These are phyloP conservation scores for Dactylella cylindrospora DNA, from an alignment of 2,329 filamentous ascomycete species.

Conservation along the genomic window DNA sequence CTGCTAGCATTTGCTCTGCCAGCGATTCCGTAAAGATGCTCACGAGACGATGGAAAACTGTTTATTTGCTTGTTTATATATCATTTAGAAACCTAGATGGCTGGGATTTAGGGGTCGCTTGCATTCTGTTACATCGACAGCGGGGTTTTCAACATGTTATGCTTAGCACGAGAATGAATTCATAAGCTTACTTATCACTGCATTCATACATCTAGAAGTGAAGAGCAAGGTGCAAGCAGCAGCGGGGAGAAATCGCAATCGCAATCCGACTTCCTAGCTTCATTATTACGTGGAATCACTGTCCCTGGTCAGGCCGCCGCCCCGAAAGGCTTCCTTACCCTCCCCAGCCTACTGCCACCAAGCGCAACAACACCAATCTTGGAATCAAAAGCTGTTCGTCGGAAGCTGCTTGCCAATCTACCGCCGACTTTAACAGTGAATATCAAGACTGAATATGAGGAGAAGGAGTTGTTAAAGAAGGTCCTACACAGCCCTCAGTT, in stretches of 20 bases:
- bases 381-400: slow-evolving; percentile 55
- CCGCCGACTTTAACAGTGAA: slow-evolving; percentile 74
- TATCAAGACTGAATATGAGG: slow-evolving; percentile 75
- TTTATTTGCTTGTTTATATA: no score
- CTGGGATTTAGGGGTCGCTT: no score
- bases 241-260: slow-evolving; percentile 1
- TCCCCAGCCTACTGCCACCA: slow-evolving; percentile 80
- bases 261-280: slow-evolving; percentile 25
- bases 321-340: slow-evolving; percentile 83
- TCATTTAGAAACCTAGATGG: no score
- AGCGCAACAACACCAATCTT: slow-evolving; percentile 76
- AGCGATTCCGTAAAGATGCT: no score
- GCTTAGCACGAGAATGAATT: slow-evolving; percentile 37
- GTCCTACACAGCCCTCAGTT: slow-evolving; percentile 90
- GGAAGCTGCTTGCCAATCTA: slow-evolving; percentile 74
- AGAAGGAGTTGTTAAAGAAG: slow-evolving; percentile 75
- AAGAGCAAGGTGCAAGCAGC: slow-evolving; percentile 7
- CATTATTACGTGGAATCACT: slow-evolving; percentile 45
- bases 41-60: no score
- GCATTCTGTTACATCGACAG: no score
- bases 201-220: slow-evolving; percentile 25
- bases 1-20: no score
- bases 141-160: slow-evolving; percentile 22
- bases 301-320: slow-evolving; percentile 61
- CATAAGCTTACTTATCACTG: slow-evolving; percentile 35